Base-by-base conservation (phyloP, 805 yeast genomes). In the Saccharomyces paradoxus region DNA sequence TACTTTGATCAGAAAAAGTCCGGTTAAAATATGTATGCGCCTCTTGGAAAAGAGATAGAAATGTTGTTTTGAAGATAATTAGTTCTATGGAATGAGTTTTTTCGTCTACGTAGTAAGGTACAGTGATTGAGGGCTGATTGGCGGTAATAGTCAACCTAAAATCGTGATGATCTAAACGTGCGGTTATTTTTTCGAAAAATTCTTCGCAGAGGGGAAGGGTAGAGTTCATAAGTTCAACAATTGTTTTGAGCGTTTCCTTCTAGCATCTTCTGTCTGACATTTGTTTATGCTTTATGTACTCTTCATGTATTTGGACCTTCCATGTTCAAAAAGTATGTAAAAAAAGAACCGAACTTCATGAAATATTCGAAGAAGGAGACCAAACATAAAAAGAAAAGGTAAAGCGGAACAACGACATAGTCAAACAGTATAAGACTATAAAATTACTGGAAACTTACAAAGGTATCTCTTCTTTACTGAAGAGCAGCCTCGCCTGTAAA, bases 1-100 rank as follows among this genome's bases (percentile, higher is more conserved):
- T 53, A 56, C 41, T 24, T 27, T 12, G 58, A 31, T 31, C 49
- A 53, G 12, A 24, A 1, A 27, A 55, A 22, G 37, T 46, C 7
- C 32, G 28, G 10, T 50, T 50, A 24, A 67, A 53, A 8, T 56
- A 55, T 2, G 60, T 56, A 52, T 72, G 73, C n/a, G 71, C 65
- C 51, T 71, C 73, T 14, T 51, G 54, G 50, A 73, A 70, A 0
- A 74, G 55, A 17, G 53, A 44, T 29, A 68, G 50, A 32, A 56
- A 61, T 0, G 75, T 66, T 8, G 56, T 53, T 52, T 67, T 72
- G 58, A 69, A 72, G 49, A 74, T 62, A 37, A 73, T 58, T 21
- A 74, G 55, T 58, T 74, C 77, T n/a, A 65, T 50, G 5, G 31
- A 5, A 8, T 50, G 50, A 0, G 49, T 51, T 2, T 60, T 60